These are phyloP conservation scores for Calonectria honghensis DNA, from an alignment of 2,329 filamentous ascomycete species.

Conservation along the genomic window DNA sequence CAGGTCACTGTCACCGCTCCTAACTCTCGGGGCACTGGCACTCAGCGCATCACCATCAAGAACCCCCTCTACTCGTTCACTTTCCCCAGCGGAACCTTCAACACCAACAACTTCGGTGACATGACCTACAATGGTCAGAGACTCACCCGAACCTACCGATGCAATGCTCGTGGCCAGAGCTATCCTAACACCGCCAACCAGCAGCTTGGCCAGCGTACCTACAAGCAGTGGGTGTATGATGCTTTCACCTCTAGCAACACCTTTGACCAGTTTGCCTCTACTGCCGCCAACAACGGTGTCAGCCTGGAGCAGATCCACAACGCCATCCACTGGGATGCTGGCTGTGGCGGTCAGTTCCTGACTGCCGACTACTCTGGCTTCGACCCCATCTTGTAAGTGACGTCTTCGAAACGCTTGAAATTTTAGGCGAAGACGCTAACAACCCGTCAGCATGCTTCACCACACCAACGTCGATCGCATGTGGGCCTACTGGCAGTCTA, in stretches of 20 bases:
- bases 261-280: slow-evolving; percentile 61
- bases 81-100: slow-evolving; percentile 65
- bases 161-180: slow-evolving; percentile 57
- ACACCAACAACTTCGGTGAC: slow-evolving; percentile 60
- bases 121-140: slow-evolving; percentile 51
- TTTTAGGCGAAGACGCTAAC: slow-evolving; percentile 1
- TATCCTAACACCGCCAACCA: slow-evolving; percentile 64
- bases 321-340: slow-evolving; percentile 63
- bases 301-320: slow-evolving; percentile 68
- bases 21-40: slow-evolving; percentile 52
- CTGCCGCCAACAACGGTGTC: slow-evolving; percentile 57
- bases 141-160: slow-evolving; percentile 64
- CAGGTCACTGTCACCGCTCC: slow-evolving; percentile 65
- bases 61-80: slow-evolving; percentile 73
- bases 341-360: slow-evolving; percentile 65
- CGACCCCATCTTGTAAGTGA: slow-evolving; percentile 66
- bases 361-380: slow-evolving; percentile 64
- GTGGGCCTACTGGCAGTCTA: slow-evolving; percentile 73
- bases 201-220: slow-evolving; percentile 56
- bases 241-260: slow-evolving; percentile 60
- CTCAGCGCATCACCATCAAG: slow-evolving; percentile 59
- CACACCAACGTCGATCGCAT: slow-evolving; percentile 78
- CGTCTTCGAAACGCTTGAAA: background rate
- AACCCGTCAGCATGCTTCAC: slow-evolving; percentile 63
- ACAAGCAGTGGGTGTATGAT: slow-evolving; percentile 66